Evolutionary conservation across 352 stramenopile species (phyloP), one percentile per base, ranked within the genome.

Genomic region (Globisporangium viniferum): DNA sequence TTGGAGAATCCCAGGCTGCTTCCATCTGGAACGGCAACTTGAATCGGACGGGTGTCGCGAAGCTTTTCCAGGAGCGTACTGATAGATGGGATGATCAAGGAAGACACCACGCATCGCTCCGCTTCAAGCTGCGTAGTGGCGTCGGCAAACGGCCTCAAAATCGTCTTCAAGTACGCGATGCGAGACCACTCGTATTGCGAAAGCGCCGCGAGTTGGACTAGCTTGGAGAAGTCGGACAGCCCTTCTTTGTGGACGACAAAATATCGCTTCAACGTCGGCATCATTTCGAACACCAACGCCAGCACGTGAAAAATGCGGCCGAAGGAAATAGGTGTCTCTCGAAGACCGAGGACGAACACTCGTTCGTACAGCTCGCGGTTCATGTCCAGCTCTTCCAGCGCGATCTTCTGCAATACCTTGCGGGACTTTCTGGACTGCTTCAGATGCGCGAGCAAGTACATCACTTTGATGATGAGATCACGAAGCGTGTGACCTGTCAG

Each of bases 171-270:
- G 62, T 88, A 86, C 9, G 70, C 74, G 24, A 89, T 80, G 12
- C 81, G 80, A 29, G 81, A 82, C 85, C 85, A 93, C 39, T 93
- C 85, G 63, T 90, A 90, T 22, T 69, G 65, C 35, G 85, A 91
- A n/a, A 92, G 71, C 6, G 76, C 80, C 3, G 79, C 77, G 10
- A 92, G 66, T 63, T 92, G 84, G 29, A 91, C 76, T 7, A 92
- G 68, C 64, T 92, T 92, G 35, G 84, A 89, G 35, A 89, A 78
- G 51, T 92, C 84, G 1, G 81, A 87, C 10, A 73, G 62, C 12
- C 74, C 72, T 31, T 89, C 73, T 33, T 86, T 84, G 71, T 92
- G 82, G 18, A 86, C 15, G n/a, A 74, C 66, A 61, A 91, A 91
- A 29, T 92, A 92, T 22, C 84, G 78, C 54, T 86, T 77, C 9